Base-by-base conservation (phyloP, 2,329 filamentous ascomycete genomes). In the Colletotrichum sp. region DNA sequence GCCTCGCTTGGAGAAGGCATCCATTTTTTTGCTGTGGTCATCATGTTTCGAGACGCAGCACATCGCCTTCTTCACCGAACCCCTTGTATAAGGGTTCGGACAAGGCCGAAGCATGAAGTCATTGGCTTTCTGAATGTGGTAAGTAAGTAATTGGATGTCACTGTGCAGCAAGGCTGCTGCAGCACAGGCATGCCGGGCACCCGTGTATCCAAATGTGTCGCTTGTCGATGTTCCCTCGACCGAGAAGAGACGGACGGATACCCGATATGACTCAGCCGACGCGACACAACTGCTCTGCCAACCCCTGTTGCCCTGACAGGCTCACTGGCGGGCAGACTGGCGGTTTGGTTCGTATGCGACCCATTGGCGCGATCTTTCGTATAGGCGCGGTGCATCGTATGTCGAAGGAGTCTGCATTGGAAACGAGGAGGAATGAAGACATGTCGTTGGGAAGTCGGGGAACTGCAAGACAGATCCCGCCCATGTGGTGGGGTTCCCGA, bases 251-350 rank as follows among this genome's bases (percentile, higher is more conserved):
- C 8, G 24, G 49, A 63, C 15, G 55, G 39, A 63, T 63, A 49
- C 16, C 44, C 64, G 70, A 18, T 55, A 72, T 73, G 73, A 76
- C 52, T 73, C 73, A 73, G 73, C 73, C 21, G 73, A 18, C 64
- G 70, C 63, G 57, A 65, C 26, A 63, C 70, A 36, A 49, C 26
- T 21, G 59, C 49, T 59, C 32, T 44, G 30, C 44, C 28, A 67
- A 30, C 34, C 68, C 73, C 64, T 64, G 57, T n/a, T 39, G 64
- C 24, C 44, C 59, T 65, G 73, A 30, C 59, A 65, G 73, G 73
- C 73, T 73, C 21, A 44, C 62, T 49, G 34, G 49, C 18, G 24
- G 73, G 73, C 73, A 49, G 44, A 76, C 70, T 63, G 63, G 26
- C 10, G 15, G 15, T 8, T 13, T 30, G 52, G 18, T 39, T 30